Conservation (phyloP, 176 grass and related monocot species). For the Stipa capillata region DNA sequence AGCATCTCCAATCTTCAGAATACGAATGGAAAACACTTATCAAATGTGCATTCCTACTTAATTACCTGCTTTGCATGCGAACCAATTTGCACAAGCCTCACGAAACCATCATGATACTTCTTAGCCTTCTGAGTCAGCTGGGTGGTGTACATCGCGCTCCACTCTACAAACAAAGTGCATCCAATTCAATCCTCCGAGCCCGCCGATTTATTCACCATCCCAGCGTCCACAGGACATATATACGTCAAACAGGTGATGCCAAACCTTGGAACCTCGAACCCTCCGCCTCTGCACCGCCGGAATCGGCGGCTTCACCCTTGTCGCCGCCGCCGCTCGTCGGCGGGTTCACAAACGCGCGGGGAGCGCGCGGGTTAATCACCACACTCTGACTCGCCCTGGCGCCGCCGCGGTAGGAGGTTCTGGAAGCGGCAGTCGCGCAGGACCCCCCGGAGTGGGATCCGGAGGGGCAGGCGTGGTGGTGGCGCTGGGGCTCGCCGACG, state of each 20-base stretch:
- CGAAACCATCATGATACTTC: slow-evolving; percentile 60
- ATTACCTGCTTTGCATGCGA: slow-evolving; percentile 55
- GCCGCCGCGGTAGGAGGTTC: neutral
- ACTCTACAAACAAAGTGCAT: slow-evolving; percentile 12
- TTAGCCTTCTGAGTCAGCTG: slow-evolving; percentile 80
- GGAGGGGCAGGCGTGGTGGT: too few species aligned
- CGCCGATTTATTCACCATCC: neutral
- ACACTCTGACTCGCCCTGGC: slow-evolving; percentile 1
- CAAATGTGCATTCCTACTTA: neutral
- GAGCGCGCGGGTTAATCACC: neutral
- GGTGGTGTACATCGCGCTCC: slow-evolving; percentile 57
- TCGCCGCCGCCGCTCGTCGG: neutral
- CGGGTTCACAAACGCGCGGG: neutral
- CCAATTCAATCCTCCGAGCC: neutral
- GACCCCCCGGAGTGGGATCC: neutral
- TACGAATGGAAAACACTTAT: neutral
- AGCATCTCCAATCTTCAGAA: neutral
- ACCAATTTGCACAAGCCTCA: slow-evolving; percentile 40
- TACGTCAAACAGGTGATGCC: slow-evolving; percentile 18
- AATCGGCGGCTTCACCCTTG: neutral
- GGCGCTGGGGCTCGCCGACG: slow-evolving; percentile 30
- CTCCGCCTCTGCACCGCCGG: neutral
- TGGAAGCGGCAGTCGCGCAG: neutral
- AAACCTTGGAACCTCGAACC: slow-evolving; percentile 18
- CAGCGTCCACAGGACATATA: neutral